phyloP scores from a whole-genome alignment of 2,329 filamentous ascomycete genomes.

The Calonectria honghensis region DNA sequence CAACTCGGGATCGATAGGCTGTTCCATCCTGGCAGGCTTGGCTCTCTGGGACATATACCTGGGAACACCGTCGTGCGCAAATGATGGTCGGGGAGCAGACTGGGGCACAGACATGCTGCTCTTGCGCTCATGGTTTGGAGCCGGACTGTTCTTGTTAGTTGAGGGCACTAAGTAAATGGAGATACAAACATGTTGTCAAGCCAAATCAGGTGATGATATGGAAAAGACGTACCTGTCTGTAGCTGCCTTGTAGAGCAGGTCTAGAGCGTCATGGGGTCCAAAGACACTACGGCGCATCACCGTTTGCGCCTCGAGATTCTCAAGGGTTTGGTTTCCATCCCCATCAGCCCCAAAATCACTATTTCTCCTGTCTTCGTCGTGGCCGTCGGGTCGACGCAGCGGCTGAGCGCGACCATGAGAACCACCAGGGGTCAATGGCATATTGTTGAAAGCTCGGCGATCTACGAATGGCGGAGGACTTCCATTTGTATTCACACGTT shows the following conservation, averaged over 20 bases:
- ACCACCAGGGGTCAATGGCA: slow-evolving; percentile 79
- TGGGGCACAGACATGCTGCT: slow-evolving; percentile 46
- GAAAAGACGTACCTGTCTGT: slow-evolving; percentile 72
- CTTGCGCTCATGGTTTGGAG: slow-evolving; percentile 50
- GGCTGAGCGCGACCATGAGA: slow-evolving; percentile 80
- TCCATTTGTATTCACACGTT: slow-evolving; percentile 73
- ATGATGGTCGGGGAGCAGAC: slow-evolving; percentile 43
- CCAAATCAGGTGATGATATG: slow-evolving; percentile 31
- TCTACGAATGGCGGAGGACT: slow-evolving; percentile 67
- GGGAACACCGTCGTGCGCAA: slow-evolving; percentile 48
- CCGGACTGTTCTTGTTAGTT: slow-evolving; percentile 49
- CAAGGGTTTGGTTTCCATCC: slow-evolving; percentile 76
- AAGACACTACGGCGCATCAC: slow-evolving; percentile 85
- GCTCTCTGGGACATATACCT: slow-evolving; percentile 43
- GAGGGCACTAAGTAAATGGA: background rate
- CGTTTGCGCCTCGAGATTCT: slow-evolving; percentile 78
- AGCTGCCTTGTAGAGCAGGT: slow-evolving; percentile 91
- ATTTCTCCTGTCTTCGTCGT: slow-evolving; percentile 55
- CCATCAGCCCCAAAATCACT: slow-evolving; percentile 66
- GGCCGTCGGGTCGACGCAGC: slow-evolving; percentile 75
- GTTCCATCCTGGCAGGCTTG: slow-evolving; percentile 55
- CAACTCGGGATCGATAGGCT: slow-evolving; percentile 68
- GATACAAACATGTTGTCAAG: slow-evolving; percentile 17
- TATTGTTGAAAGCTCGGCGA: slow-evolving; percentile 68
- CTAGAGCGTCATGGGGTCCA: slow-evolving; percentile 93